phyloP scores from a whole-genome alignment of 2,329 filamentous ascomycete genomes.

The Exophiala mesophila region DNA sequence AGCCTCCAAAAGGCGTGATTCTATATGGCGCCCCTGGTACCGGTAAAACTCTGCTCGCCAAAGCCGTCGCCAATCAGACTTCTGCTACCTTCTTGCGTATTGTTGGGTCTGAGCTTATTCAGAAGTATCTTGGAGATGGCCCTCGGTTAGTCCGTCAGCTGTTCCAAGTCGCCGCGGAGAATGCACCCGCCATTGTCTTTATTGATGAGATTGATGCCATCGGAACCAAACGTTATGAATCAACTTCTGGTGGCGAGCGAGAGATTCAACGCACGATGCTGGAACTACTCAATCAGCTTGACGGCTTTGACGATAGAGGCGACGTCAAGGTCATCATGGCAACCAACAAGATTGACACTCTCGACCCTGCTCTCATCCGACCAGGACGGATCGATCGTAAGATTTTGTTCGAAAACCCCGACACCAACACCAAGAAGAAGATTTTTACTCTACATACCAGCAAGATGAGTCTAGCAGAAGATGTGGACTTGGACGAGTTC shows the following conservation, averaged over 20 bases:
- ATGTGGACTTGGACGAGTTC: slow-evolving; percentile 98
- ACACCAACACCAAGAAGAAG: slow-evolving; percentile 91
- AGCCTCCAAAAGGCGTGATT: slow-evolving; percentile 98
- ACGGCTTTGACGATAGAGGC: slow-evolving; percentile 96
- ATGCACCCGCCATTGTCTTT: slow-evolving; percentile 95
- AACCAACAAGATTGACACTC: slow-evolving; percentile 98
- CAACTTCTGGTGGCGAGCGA: slow-evolving; percentile 90
- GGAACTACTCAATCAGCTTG: slow-evolving; percentile 94
- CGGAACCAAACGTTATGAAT: slow-evolving; percentile 97
- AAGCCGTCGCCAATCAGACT: slow-evolving; percentile 98
- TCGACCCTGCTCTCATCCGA: slow-evolving; percentile 92
- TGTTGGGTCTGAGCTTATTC: slow-evolving; percentile 93
- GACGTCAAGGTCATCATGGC: slow-evolving; percentile 99
- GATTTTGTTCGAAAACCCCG: slow-evolving; percentile 74
- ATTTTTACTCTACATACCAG: slow-evolving; percentile 97
- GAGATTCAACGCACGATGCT: slow-evolving; percentile 99
- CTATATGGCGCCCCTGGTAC: slow-evolving; percentile 96
- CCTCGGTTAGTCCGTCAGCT: slow-evolving; percentile 92
- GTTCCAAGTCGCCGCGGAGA: slow-evolving; percentile 84
- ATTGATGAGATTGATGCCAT: slow-evolving; percentile 99
- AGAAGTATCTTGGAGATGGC: slow-evolving; percentile 97
- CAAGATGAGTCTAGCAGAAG: slow-evolving; percentile 94
- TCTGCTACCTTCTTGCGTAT: slow-evolving; percentile 97
- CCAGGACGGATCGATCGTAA: slow-evolving; percentile 98
- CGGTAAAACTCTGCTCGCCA: slow-evolving; percentile 91